A percentile compares a stretch with the other conserved stretches of the same genome.
phyloP scores from a whole-genome alignment of 257 asterid species.

The Parsonsia alboflavescens region DNA sequence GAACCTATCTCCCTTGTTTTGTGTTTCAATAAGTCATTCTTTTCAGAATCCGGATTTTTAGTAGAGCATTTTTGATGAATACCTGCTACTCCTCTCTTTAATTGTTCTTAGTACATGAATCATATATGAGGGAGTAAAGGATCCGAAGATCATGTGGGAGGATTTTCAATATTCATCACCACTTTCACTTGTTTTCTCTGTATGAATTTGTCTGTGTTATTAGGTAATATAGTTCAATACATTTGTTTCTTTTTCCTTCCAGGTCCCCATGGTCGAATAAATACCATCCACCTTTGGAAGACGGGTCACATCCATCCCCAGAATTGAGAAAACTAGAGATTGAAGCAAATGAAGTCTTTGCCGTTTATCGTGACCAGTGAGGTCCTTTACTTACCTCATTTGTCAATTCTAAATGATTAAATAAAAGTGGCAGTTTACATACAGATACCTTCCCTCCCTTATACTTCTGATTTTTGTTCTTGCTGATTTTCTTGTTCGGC shows the following conservation, averaged over 20 bases:
- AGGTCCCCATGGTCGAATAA: slow-evolving; percentile 98
- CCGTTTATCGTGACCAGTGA: slow-evolving; percentile 99
- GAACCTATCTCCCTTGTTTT: not conserved
- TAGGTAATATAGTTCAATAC: not conserved
- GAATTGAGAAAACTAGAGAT: slow-evolving; percentile 91
- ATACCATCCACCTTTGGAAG: slow-evolving; percentile 80
- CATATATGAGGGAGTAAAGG: not conserved
- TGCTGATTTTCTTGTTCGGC: not conserved
- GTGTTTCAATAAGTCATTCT: not conserved
- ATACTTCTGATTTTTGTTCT: not conserved
- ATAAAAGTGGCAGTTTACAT: not conserved
- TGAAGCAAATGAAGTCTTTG: slow-evolving; percentile 93
- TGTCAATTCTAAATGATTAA: slow-evolving; percentile 16
- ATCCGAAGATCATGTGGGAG: not conserved
- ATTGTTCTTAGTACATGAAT: not conserved
- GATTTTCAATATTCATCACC: not conserved
- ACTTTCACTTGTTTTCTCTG: not conserved
- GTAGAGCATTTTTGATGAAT: not conserved
- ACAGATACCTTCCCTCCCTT: not conserved
- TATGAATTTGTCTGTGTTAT: not conserved
- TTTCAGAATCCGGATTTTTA: not conserved
- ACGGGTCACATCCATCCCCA: slow-evolving; percentile 75
- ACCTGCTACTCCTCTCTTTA: not conserved
- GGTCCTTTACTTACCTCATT: slow-evolving; percentile 80
- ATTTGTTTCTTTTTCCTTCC: slow-evolving; percentile 15